phyloP scores from a whole-genome alignment of 805 yeast genomes.

The Torulaspora delbrueckii region DNA sequence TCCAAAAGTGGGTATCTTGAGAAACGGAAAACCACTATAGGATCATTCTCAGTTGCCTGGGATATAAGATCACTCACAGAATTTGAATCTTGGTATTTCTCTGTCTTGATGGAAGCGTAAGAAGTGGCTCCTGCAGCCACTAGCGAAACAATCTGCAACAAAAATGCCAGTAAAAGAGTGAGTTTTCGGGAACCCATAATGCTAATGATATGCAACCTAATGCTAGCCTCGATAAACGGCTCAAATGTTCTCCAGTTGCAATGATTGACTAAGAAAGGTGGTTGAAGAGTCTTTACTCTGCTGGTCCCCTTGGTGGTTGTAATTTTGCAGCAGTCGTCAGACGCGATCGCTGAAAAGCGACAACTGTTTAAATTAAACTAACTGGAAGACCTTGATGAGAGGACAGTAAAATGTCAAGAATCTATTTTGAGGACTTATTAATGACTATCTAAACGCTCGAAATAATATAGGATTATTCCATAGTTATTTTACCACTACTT shows the following conservation, averaged over 20 bases:
- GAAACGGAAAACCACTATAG: conserved; percentile 27
- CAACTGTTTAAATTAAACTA: background rate
- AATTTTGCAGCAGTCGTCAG: conserved; percentile 5
- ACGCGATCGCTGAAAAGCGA: background rate
- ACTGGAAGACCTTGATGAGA: too few species aligned
- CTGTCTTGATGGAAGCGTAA: conserved; percentile 16
- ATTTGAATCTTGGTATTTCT: conserved; percentile 7
- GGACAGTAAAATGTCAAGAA: background rate
- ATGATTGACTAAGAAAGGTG: background rate
- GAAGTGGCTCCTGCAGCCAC: conserved; percentile 12
- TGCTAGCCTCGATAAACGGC: background rate
- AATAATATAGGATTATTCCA: too few species aligned
- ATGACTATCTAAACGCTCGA: too few species aligned
- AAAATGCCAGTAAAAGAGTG: conserved; percentile 7
- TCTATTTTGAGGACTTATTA: background rate
- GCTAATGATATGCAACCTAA: background rate
- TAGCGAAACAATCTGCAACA: conserved; percentile 7
- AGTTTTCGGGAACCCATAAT: conserved; percentile 5
- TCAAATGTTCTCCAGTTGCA: background rate
- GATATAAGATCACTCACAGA: conserved; percentile 8
- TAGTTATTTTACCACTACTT: too few species aligned
- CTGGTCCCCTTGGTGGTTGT: conserved; percentile 12
- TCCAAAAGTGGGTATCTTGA: conserved; percentile 17
- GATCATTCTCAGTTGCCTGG: conserved; percentile 14
- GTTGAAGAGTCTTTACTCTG: background rate